Percentiles rank a stretch among this genome's conserved stretches.
These are phyloP conservation scores for Pseudohalonectria lignicola DNA, from an alignment of 2,329 filamentous ascomycete genomes.

Conservation along the genomic window DNA sequence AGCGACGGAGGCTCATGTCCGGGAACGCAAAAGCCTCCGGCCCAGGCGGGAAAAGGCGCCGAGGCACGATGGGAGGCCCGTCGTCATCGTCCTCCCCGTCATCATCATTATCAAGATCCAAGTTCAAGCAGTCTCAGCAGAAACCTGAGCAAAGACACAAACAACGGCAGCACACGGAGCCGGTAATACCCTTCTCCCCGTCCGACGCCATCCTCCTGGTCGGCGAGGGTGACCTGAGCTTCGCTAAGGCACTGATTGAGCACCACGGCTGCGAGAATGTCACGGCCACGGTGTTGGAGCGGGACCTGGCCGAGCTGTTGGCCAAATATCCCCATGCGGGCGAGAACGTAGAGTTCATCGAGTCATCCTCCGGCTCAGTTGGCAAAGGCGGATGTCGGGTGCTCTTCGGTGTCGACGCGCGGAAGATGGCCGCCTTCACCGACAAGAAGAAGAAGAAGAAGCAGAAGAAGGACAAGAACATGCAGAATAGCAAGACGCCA, in stretches of 20 bases:
- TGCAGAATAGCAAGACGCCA: conserved; percentile 25
- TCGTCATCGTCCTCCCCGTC: not conserved
- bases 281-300: conserved; percentile 60
- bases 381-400: too few species aligned
- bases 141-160: too few species aligned
- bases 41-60: not conserved
- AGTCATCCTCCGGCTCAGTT: conserved; percentile 7
- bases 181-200: conserved; percentile 55
- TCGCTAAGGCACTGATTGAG: conserved; percentile 54
- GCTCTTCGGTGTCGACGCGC: conserved; percentile 56
- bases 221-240: conserved; percentile 75
- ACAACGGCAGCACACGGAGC: conserved; percentile 15
- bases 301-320: conserved; percentile 40
- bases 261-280: conserved; percentile 57
- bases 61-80: not conserved
- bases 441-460: not conserved
- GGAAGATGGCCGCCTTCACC: conserved; percentile 34
- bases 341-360: conserved; percentile 45
- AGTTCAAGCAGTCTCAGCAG: conserved; percentile 1
- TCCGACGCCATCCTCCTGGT: conserved; percentile 64
- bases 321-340: conserved; percentile 66
- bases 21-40: too few species aligned
- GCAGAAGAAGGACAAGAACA: conserved; percentile 20
- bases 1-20: too few species aligned
- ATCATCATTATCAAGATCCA: not conserved